phyloP scores from a whole-genome alignment of 176 grass and related monocot genomes.

The Aegilops tauschii region DNA sequence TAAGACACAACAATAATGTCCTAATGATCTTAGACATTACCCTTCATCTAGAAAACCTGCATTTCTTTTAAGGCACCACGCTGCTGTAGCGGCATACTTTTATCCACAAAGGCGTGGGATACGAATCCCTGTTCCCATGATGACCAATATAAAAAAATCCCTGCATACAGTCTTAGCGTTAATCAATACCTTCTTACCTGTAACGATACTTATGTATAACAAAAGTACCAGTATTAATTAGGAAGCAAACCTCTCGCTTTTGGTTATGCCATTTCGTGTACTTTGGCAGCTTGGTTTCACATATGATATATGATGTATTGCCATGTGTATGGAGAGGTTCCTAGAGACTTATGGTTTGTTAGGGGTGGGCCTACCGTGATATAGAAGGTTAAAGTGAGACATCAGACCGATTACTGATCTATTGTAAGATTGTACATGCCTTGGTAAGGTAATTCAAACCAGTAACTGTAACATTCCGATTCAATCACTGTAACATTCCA shows the following conservation, averaged over 20 bases:
- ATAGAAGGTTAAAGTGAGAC: not conserved
- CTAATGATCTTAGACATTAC: not conserved
- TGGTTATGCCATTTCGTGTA: not conserved
- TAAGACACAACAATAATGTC: not conserved
- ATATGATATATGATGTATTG: constrained; percentile 10
- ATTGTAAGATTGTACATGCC: constrained; percentile 17
- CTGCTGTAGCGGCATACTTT: constrained; percentile 24
- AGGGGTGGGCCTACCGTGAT: constrained; percentile 3
- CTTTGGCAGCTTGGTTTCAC: constrained; percentile 32
- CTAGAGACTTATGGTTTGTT: not conserved
- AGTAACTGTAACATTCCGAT: not conserved
- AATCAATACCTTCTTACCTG: constrained; percentile 4
- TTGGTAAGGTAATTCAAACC: not conserved
- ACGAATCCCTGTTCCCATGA: constrained; percentile 10
- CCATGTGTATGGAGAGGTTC: constrained; percentile 24
- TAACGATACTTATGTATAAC: constrained; percentile 28
- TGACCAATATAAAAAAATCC: constrained; percentile 18
- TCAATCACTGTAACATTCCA: not conserved
- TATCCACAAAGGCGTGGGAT: constrained; percentile 24
- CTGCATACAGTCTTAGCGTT: not conserved
- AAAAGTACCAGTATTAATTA: constrained; percentile 35
- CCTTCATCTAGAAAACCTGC: not conserved
- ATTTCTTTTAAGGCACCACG: not conserved
- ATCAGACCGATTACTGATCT: not conserved
- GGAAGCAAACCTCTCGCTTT: constrained; percentile 39